These are phyloP conservation scores for Nyssa sinensis DNA, from an alignment of 148 eudicot species.

Conservation along the genomic window DNA sequence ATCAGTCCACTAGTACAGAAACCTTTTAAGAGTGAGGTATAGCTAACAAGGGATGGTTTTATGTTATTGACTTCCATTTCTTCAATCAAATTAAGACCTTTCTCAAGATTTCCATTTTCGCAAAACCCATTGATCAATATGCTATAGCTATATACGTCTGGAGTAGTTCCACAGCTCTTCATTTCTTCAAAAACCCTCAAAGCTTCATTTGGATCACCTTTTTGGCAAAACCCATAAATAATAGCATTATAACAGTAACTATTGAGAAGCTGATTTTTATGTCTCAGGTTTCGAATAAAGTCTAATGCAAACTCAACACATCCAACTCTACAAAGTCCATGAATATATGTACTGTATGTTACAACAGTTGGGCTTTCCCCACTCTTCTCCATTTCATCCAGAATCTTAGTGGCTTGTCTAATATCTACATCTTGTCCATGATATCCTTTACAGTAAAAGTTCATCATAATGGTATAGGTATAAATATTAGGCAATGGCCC, in stretches of 20 bases:
- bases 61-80: constrained; percentile 42
- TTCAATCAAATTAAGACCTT: constrained; percentile 33
- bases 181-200: constrained; percentile 40
- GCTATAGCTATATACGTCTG: constrained; percentile 48
- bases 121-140: constrained; percentile 47
- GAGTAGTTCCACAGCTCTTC: constrained; percentile 38
- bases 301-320: constrained; percentile 32
- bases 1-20: constrained; percentile 33
- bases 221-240: constrained; percentile 35
- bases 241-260: constrained; percentile 46
- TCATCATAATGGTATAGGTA: constrained; percentile 45
- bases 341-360: constrained; percentile 38
- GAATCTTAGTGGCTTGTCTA: constrained; percentile 23
- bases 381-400: constrained; percentile 37
- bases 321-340: constrained; percentile 47
- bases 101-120: constrained; percentile 27
- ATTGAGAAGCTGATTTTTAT: constrained; percentile 19
- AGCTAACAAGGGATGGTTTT: constrained; percentile 39
- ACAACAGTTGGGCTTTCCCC: constrained; percentile 40
- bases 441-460: constrained; percentile 34
- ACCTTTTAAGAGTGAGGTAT: constrained; percentile 40
- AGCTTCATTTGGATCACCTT: constrained; percentile 35
- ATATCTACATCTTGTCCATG: constrained; percentile 19
- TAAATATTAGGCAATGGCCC: constrained; percentile 50
- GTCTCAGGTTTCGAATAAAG: constrained; percentile 16